Evolutionary conservation across 2,329 filamentous ascomycete genomes (phyloP).

Genomic region (Capronia coronata): DNA sequence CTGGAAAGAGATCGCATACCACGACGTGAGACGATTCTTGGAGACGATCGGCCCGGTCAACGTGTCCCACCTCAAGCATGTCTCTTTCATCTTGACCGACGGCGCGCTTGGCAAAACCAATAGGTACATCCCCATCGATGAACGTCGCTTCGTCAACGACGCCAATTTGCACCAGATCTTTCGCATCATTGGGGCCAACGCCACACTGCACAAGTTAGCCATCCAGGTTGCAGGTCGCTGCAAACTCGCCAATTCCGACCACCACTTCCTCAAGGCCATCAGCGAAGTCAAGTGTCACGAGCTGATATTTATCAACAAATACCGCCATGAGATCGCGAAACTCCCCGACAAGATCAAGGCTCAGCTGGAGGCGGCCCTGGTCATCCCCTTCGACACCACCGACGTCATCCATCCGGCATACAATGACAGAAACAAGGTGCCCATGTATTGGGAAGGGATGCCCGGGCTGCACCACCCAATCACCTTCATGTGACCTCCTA

Average conservation of each 20-base stretch:
- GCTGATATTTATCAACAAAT: constrained; percentile 29
- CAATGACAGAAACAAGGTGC: neutral
- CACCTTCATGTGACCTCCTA: too few relatives aligned
- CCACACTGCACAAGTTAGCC: constrained; percentile 39
- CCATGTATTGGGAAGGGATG: constrained; percentile 8
- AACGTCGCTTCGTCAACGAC: constrained; percentile 46
- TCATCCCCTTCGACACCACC: constrained; percentile 1
- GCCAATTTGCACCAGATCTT: constrained; percentile 42
- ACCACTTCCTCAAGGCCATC: constrained; percentile 42
- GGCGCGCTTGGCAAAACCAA: constrained; percentile 41
- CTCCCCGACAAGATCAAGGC: neutral
- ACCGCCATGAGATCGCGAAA: neutral
- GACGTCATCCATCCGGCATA: neutral
- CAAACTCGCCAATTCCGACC: constrained; percentile 29
- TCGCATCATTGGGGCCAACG: constrained; percentile 38
- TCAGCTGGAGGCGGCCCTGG: constrained; percentile 10
- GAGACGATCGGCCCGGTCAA: constrained; percentile 45
- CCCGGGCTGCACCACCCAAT: too few relatives aligned
- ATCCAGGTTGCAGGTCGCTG: constrained; percentile 41
- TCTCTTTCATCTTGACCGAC: constrained; percentile 43
- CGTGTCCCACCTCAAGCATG: constrained; percentile 40
- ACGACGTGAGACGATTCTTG: constrained; percentile 41
- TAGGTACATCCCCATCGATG: constrained; percentile 29
- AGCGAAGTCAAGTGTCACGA: constrained; percentile 41
- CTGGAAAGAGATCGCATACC: constrained; percentile 45